Conservation (phyloP, 2,329 filamentous ascomycete genomes). For the Aspergillus udagawae region DNA sequence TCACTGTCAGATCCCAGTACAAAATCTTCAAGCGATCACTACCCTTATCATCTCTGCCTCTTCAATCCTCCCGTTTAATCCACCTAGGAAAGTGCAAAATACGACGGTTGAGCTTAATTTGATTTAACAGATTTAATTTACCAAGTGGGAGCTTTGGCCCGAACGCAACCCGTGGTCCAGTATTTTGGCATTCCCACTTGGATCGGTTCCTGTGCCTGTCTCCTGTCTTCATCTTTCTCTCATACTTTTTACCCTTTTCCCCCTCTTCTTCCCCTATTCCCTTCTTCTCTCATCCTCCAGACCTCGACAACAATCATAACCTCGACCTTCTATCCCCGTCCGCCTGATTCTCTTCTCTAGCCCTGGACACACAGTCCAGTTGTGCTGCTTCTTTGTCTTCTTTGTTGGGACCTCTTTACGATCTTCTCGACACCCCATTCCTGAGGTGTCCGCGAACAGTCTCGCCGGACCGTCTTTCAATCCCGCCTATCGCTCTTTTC, state of each 20-base stretch:
- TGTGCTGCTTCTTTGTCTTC: slow-evolving; percentile 10
- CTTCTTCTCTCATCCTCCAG: slow-evolving; percentile 4
- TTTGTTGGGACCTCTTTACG: neutral
- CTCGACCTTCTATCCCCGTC: neutral
- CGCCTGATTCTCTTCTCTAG: slow-evolving; percentile 7
- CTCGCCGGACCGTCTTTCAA: neutral
- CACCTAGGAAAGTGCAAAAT: neutral
- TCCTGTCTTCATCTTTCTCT: slow-evolving; percentile 9
- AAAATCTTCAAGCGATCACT: neutral
- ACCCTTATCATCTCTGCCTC: neutral
- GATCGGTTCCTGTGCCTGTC: neutral
- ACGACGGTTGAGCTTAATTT: neutral
- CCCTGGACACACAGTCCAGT: slow-evolving; percentile 16
- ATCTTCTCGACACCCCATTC: neutral
- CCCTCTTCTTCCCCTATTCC: slow-evolving; percentile 4
- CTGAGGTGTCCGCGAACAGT: neutral
- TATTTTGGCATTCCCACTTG: slow-evolving; percentile 6
- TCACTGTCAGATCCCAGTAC: too few relatives aligned
- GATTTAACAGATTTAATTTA: neutral
- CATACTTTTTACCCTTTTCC: slow-evolving; percentile 3
- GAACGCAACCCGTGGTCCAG: slow-evolving; percentile 7
- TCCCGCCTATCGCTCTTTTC: neutral
- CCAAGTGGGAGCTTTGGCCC: neutral
- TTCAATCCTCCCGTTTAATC: neutral
- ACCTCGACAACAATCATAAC: slow-evolving; percentile 6